Percentiles rank a stretch among this genome's conserved stretches.
These are phyloP conservation scores for Trichoderma pleuroti DNA, from an alignment of 2,329 filamentous ascomycete species.

Conservation along the genomic window DNA sequence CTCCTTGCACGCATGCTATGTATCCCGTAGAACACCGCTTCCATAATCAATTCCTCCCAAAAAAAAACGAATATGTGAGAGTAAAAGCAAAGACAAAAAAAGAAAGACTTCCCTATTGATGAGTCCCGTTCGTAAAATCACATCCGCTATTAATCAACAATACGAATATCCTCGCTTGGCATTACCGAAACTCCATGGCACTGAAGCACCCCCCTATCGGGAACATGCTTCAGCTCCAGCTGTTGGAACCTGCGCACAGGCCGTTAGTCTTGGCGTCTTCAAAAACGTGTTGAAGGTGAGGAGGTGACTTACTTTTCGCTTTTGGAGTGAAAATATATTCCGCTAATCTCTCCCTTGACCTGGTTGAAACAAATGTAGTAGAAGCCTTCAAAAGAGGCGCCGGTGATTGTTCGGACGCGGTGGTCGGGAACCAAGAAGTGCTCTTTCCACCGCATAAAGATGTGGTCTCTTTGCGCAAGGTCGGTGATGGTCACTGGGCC, in stretches of 20 bases:
- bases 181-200: slow-evolving; percentile 73
- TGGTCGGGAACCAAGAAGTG: slow-evolving; percentile 96
- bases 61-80: neutral
- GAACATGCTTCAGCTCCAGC: slow-evolving; percentile 83
- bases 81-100: neutral
- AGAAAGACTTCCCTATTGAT: neutral
- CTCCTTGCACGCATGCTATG: slow-evolving; percentile 17
- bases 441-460: slow-evolving; percentile 99
- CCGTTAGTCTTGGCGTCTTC: neutral
- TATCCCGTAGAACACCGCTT: slow-evolving; percentile 16
- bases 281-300: neutral
- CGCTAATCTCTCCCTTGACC: slow-evolving; percentile 76
- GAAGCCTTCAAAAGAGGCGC: slow-evolving; percentile 96
- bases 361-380: slow-evolving; percentile 99
- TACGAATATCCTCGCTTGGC: neutral
- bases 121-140: neutral
- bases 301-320: slow-evolving; percentile 78
- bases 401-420: slow-evolving; percentile 81
- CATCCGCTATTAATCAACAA: neutral
- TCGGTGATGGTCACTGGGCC: slow-evolving; percentile 61
- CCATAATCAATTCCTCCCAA: neutral
- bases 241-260: slow-evolving; percentile 71
- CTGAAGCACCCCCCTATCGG: slow-evolving; percentile 80
- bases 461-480: slow-evolving; percentile 74
- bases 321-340: slow-evolving; percentile 97